Evolutionary conservation across 345 rosid genomes (phyloP), one percentile per base, ranked within the genome.

Genomic region (Camelina neglecta): DNA sequence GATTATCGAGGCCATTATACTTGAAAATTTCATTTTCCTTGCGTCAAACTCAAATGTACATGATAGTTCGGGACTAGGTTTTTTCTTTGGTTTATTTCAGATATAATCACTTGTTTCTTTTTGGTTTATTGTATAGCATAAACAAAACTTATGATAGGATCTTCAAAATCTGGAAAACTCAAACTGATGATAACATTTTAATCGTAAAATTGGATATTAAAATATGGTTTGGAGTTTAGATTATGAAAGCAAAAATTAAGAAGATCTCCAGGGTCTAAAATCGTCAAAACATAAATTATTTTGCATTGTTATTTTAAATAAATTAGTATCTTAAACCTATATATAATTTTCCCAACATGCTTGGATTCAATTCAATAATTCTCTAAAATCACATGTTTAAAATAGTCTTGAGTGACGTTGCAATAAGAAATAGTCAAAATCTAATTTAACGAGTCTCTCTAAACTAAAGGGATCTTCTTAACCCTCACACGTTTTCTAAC

Each of bases 341-440:
- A 11, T 41, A 12, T 4, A 42, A 11, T 42, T 42, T 42, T 42
- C 35, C 35, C 60, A 7, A 51, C 45, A 49, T 11, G 10, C 3
- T 33, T 29, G 48, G 35, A 51, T 21, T 36, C 20, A 21, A 21
- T 12, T 36, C 20, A 21, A 21, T 12, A 39, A 58, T 16, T 16
- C 29, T 3, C 7, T 29, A 53, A 53, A 68, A 68, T n/a, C 1
- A 3, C 16, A 8, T 1, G 0, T n/a, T 20, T 26, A 33, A 5
- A 45, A 58, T 7, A 42, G 41, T 16, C 20, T 39, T 9, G 45
- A 36, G 23, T 39, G 44, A 73, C 47, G 57, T 55, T 64, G 71
- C 13, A 66, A 16, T 67, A 21, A 33, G 75, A 62, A 58, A 50
- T 29, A 11, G 65, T 76, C 80, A 69, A 62, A 76, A 76, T 61